Percentiles rank a stretch among this genome's conserved stretches.
Evolutionary conservation across 2,329 filamentous ascomycete genomes (phyloP).

Genomic region (Phyllosticta ampelicida): DNA sequence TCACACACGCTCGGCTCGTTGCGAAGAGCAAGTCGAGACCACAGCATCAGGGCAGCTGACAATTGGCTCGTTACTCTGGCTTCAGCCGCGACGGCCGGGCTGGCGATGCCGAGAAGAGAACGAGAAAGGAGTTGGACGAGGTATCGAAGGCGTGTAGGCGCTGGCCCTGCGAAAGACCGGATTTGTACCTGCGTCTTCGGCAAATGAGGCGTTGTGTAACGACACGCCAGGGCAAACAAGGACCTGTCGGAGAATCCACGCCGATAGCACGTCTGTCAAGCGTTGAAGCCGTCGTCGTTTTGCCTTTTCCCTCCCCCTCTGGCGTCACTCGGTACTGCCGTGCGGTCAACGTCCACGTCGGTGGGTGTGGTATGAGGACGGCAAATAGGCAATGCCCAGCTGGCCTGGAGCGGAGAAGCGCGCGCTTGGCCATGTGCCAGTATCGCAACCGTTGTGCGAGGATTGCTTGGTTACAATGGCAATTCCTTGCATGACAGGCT

Average conservation of each 20-base stretch:
- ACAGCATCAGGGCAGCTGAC: not conserved
- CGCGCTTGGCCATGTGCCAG: not conserved
- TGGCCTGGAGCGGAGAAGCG: not conserved
- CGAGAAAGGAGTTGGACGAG: not conserved
- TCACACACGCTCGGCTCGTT: not conserved
- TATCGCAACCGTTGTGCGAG: not conserved
- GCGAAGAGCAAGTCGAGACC: not conserved
- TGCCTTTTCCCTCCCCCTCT: not conserved
- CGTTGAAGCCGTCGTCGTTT: not conserved
- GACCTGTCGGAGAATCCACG: not conserved
- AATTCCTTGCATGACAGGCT: constrained; percentile 9
- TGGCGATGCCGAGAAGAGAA: not conserved
- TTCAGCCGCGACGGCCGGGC: not conserved
- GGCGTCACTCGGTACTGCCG: not conserved
- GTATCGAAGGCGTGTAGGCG: not conserved
- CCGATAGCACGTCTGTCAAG: not conserved
- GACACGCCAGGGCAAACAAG: not conserved
- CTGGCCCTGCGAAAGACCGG: not conserved
- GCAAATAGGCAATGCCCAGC: not conserved
- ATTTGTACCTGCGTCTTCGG: constrained; percentile 1
- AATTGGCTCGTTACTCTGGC: not conserved
- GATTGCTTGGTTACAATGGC: not conserved
- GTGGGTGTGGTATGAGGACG: not conserved
- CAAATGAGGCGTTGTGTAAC: constrained; percentile 4
- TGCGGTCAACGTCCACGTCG: not conserved